Base-by-base conservation (phyloP, 1,284 basidiomycete genomes). In the Pseudozyma sp. region DNA sequence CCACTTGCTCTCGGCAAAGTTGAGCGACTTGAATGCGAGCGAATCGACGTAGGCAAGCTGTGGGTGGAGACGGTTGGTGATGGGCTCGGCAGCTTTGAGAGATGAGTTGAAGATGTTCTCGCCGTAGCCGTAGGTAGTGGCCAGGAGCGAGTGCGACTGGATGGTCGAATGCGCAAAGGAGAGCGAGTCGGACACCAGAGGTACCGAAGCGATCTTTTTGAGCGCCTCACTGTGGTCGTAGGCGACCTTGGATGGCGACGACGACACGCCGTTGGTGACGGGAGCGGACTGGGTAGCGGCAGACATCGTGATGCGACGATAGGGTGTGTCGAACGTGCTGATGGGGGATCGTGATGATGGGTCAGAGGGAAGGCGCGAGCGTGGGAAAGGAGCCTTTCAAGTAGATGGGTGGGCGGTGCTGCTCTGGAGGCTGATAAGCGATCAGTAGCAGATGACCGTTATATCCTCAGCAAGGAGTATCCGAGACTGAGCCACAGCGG, bases 1-100 rank as follows among this genome's bases (percentile, higher is more conserved):
- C 65, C 78, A 75, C 57, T 81, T 81, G 74, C 68, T 69, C 68
- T 84, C 81, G 48, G 73, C 81, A 58, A 80, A 81, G 53, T 79
- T 66, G 42, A 84, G 63, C 57, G 69, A 71, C 69, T 82, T 80
- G 67, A 77, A 56, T 33, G 75, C 76, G 29, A 70, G 67, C 42
- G 68, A 65, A 65, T 84, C 82, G 55, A 78, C 64, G 44, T 75
- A 68, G 19, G 71, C 58, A n/a, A 84, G 77, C 62, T 83, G 81
- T n/a, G 74, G 78, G 59, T 64, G 62, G 53, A 84, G 49, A 30
- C 72, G 74, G 50, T 57, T 65, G 57, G 77, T 77, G 49, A 84
- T 59, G 39, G 82, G 82, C 67, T 78, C 54, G 39, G 73, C 79
- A 14, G 68, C 60, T 52, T 77, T 67, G 48, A 84, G 65, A 5